Base-by-base conservation (phyloP, 2,329 filamentous ascomycete genomes). In the Epichloe gansuensis region DNA sequence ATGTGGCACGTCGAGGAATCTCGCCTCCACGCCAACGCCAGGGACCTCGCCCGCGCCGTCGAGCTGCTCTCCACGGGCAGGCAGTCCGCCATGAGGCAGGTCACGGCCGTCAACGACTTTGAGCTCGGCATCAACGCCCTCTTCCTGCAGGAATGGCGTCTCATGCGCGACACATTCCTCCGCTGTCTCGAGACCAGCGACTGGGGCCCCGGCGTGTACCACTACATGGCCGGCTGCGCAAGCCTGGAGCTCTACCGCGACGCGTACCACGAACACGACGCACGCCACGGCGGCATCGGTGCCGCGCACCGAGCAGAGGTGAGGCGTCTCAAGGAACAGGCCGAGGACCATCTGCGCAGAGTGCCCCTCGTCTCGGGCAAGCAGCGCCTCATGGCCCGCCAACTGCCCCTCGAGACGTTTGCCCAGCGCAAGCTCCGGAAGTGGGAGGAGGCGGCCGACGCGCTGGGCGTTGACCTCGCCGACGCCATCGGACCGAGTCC, bases 1-100 rank as follows among this genome's bases (percentile, higher is more conserved):
- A 75, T 97, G 9, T 98, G 91, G 91, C 75, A 85, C 15, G 73
- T 97, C 2, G 91, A 97, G 66, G 87, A 96, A 69, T 86, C 89
- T 1, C 78, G 90, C 27, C 83, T 89, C 73, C 70, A 82, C 31
- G 81, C 84, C 7, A 81, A 81, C 38, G 80, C 84, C 50, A 78
- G 79, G 39, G 70, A 85, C 46, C 71, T 96, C 0, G 72, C 80
- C 34, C 75, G 77, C 35, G 85, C 89, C 0, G 72, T 95, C 40
- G 71, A 76, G 2, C 72, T 89, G 27, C 73, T 95, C 15, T 72
- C 70, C 7, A 71, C 71, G 0, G 78, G 79, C 31, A 71, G 74
- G 35, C 73, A 80, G 58, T 85, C 83, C 50, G 82, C 84, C 53
- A 86, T 97, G 73, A 89, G 89, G 64, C 93, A 97, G 69, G 83